phyloP scores from a whole-genome alignment of 768 basidiomycete genomes.

The Hygrophorus russula region DNA sequence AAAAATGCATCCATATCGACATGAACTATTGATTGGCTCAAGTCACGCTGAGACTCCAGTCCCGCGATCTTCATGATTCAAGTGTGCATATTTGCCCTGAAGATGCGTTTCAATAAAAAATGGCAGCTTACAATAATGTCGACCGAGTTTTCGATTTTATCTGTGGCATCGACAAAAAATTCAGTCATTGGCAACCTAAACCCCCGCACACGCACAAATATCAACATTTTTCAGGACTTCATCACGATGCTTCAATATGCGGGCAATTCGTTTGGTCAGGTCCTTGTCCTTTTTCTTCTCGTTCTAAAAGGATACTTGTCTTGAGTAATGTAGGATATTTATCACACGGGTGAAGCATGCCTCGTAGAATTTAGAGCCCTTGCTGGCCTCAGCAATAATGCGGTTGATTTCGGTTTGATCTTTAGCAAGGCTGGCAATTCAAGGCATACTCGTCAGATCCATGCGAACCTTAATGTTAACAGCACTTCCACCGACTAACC shows the following conservation, averaged over 20 bases:
- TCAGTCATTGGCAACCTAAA: slow-evolving; percentile 4
- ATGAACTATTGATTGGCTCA: slow-evolving; percentile 81
- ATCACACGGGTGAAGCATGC: slow-evolving; percentile 21
- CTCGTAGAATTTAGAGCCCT: slow-evolving; percentile 90
- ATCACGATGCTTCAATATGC: slow-evolving; percentile 55
- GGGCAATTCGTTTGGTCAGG: slow-evolving; percentile 64
- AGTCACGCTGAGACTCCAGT: slow-evolving; percentile 65
- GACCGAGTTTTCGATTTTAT: slow-evolving; percentile 48
- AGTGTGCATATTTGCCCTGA: no score
- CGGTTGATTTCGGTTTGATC: slow-evolving; percentile 81
- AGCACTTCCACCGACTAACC: slow-evolving; percentile 33
- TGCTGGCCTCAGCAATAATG: slow-evolving; percentile 83
- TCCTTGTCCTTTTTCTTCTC: slow-evolving; percentile 87
- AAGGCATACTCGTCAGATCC: background rate
- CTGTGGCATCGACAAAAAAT: slow-evolving; percentile 20
- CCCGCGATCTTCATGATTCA: slow-evolving; percentile 39
- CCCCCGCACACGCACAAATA: slow-evolving; percentile 29
- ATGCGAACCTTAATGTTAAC: background rate
- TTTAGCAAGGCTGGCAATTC: slow-evolving; percentile 41
- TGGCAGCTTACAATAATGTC: slow-evolving; percentile 53
- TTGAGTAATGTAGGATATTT: background rate
- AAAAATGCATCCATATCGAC: slow-evolving; percentile 96
- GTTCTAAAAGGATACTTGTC: slow-evolving; percentile 33
- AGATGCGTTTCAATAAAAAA: no score
- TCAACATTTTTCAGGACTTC: slow-evolving; percentile 45